These are phyloP conservation scores for Strobilomyces dryophilus DNA, from an alignment of 768 basidiomycete species.

Conservation along the genomic window DNA sequence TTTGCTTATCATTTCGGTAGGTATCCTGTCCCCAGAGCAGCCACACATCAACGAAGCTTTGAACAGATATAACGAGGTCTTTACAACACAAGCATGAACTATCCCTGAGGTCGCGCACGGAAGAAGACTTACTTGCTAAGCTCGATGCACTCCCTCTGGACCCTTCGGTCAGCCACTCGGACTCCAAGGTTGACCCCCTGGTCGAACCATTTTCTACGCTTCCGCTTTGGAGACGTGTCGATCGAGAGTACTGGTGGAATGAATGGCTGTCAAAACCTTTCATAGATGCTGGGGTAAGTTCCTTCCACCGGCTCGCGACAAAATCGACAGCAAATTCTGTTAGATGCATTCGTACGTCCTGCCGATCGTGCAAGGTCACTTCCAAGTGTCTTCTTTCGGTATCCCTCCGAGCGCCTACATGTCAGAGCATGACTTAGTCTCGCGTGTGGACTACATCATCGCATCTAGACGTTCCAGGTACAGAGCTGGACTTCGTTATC, in stretches of 20 bases:
- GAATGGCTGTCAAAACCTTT: conserved; percentile 83
- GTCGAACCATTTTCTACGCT: conserved; percentile 73
- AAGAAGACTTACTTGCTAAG: conserved; percentile 56
- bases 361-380: conserved; percentile 92
- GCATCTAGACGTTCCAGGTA: conserved; percentile 85
- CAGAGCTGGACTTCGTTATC: conserved; percentile 90
- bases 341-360: conserved; percentile 82
- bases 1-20: conserved; percentile 84
- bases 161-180: conserved; percentile 20
- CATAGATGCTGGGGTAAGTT: conserved; percentile 76
- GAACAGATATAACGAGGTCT: conserved; percentile 74
- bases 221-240: conserved; percentile 89
- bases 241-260: conserved; percentile 96
- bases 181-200: conserved; percentile 45
- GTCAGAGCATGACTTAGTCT: conserved; percentile 35
- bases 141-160: conserved; percentile 48
- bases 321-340: background rate
- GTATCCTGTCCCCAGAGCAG: conserved; percentile 9
- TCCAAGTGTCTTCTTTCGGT: conserved; percentile 67
- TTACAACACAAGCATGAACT: conserved; percentile 76
- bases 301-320: background rate
- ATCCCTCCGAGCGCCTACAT: conserved; percentile 42
- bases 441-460: conserved; percentile 69
- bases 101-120: conserved; percentile 50
- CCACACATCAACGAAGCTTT: background rate